These are phyloP conservation scores for Penicillium mononematosum DNA, from an alignment of 495 filamentous ascomycete genomes.

Conservation along the genomic window DNA sequence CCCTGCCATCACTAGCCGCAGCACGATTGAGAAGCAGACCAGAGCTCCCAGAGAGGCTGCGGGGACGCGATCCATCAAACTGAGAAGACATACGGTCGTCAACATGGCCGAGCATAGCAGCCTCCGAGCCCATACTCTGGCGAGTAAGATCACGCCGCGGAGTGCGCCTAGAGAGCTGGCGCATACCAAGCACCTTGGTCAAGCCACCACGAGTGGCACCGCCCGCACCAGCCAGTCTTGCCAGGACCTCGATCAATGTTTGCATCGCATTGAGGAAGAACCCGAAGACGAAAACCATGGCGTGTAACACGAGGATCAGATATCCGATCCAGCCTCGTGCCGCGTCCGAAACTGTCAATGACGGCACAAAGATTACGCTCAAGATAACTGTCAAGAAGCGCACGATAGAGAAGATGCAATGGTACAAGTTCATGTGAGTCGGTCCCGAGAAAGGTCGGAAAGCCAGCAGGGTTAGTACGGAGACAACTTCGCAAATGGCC, in stretches of 20 bases:
- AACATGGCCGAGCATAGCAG: constrained; percentile 70
- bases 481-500: constrained; percentile 90
- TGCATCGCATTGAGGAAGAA: constrained; percentile 92
- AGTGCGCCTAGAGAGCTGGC: constrained; percentile 78
- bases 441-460: constrained; percentile 86
- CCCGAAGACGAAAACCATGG: constrained; percentile 81
- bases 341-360: constrained; percentile 69
- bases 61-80: constrained; percentile 61
- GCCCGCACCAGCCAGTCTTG: constrained; percentile 76
- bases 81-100: constrained; percentile 66
- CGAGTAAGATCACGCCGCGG: constrained; percentile 61
- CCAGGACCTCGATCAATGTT: constrained; percentile 82
- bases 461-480: constrained; percentile 81
- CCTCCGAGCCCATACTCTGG: constrained; percentile 75
- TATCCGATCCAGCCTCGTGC: constrained; percentile 95
- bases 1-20: constrained; percentile 46
- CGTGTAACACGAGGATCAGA: constrained; percentile 83
- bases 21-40: constrained; percentile 65
- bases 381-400: constrained; percentile 78
- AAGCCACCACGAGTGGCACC: constrained; percentile 83
- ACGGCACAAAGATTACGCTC: constrained; percentile 83
- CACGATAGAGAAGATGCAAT: constrained; percentile 76
- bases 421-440: constrained; percentile 98
- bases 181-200: constrained; percentile 87
- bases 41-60: constrained; percentile 84